Conservation (phyloP, 1,139 yeast species). For the Blastobotrys ciferrii region DNA sequence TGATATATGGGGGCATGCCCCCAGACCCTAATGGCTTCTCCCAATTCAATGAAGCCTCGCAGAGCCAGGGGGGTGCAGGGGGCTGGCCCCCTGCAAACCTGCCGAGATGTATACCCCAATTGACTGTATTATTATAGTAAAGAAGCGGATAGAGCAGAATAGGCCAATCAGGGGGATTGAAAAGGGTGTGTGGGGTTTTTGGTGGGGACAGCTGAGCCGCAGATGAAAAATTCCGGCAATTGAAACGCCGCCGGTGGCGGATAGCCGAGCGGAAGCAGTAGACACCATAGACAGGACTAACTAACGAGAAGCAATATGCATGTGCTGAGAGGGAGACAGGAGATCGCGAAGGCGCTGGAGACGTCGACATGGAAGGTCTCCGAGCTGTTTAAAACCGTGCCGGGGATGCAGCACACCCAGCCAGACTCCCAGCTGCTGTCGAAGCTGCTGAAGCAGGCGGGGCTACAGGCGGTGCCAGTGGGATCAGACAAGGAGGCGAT, state of each 20-base stretch:
- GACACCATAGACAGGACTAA: background rate
- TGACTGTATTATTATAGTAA: too few relatives aligned
- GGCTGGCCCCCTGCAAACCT: too few relatives aligned
- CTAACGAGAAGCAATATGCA: background rate
- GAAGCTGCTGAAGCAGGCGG: constrained; percentile 32
- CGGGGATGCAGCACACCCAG: constrained; percentile 16
- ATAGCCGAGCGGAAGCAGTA: too few relatives aligned
- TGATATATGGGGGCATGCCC: too few relatives aligned
- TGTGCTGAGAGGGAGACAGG: constrained; percentile 12
- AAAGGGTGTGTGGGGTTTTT: background rate
- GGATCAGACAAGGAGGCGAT: constrained; percentile 22
- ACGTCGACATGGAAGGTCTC: constrained; percentile 32
- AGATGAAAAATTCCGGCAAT: background rate
- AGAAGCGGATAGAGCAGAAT: too few relatives aligned
- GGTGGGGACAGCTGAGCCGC: too few relatives aligned
- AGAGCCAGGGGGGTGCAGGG: too few relatives aligned
- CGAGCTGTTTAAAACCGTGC: constrained; percentile 25
- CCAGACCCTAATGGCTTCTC: too few relatives aligned
- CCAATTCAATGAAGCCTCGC: too few relatives aligned
- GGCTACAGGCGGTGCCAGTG: constrained; percentile 25
- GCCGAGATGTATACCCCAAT: too few relatives aligned
- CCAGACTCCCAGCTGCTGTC: constrained; percentile 27
- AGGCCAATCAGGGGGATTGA: too few relatives aligned
- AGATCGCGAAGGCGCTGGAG: constrained; percentile 23
- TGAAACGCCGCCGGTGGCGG: too few relatives aligned